phyloP scores from a whole-genome alignment of 2,329 filamentous ascomycete species.

The Ascochyta rabiei region DNA sequence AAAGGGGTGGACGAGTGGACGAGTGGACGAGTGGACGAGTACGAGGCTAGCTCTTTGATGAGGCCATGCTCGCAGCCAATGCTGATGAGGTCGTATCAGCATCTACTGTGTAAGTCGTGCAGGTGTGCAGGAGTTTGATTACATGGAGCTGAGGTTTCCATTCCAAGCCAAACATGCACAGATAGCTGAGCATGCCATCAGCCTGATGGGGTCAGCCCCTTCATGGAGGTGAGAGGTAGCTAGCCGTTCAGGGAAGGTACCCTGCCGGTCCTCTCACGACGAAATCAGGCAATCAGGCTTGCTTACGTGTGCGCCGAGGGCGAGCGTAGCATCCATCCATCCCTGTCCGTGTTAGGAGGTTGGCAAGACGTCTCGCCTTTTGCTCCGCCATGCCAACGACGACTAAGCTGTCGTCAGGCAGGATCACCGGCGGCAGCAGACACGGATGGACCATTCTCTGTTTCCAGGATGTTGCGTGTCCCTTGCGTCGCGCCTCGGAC shows the following conservation, averaged over 20 bases:
- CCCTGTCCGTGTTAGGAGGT: constrained; percentile 16
- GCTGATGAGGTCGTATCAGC: constrained; percentile 7
- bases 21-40: constrained; percentile 14
- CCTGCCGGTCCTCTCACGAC: constrained; percentile 9
- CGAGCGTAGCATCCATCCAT: constrained; percentile 11
- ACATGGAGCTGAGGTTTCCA: constrained; percentile 12
- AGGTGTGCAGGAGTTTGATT: constrained; percentile 8
- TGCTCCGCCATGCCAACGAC: constrained; percentile 21
- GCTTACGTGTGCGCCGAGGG: constrained; percentile 14
- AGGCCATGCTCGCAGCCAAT: constrained; percentile 20
- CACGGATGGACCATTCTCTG: constrained; percentile 26
- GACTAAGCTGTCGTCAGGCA: constrained; percentile 21
- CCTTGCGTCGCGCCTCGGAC: constrained; percentile 34
- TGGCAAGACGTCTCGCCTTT: constrained; percentile 18
- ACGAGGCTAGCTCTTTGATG: constrained; percentile 18
- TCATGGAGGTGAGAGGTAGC: constrained; percentile 2
- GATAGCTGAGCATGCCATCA: constrained; percentile 18
- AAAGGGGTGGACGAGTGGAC: constrained; percentile 15
- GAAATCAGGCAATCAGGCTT: constrained; percentile 10
- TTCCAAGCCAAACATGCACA: constrained; percentile 15
- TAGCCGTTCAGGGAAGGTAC: constrained; percentile 10
- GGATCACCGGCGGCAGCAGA: constrained; percentile 33
- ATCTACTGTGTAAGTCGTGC: constrained; percentile 14
- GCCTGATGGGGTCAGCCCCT: constrained; percentile 18
- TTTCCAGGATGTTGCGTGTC: constrained; percentile 30